Conservation (phyloP, 805 yeast species). For the Maudiozyma turicensis region DNA sequence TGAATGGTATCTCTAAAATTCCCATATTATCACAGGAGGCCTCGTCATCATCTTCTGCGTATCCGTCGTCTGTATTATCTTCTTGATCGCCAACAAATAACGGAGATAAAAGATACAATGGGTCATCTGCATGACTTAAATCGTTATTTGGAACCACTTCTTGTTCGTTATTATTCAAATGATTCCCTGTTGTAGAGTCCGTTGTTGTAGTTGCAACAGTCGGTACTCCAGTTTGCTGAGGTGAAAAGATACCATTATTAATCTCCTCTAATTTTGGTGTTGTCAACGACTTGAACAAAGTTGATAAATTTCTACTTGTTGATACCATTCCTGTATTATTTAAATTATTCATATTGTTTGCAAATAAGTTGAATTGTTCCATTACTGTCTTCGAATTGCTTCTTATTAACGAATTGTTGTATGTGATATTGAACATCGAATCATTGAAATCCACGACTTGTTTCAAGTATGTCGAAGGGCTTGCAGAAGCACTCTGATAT, state of each 20-base stretch:
- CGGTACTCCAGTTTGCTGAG: neutral
- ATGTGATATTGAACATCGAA: neutral
- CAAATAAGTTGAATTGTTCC: constrained; percentile 24
- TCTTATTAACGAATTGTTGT: constrained; percentile 7
- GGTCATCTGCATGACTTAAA: neutral
- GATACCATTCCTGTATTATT: neutral
- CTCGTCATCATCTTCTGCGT: constrained; percentile 27
- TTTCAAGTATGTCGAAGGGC: constrained; percentile 1
- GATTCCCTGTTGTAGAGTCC: neutral
- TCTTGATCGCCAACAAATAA: constrained; percentile 1
- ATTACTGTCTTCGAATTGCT: constrained; percentile 18
- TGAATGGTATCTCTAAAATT: constrained; percentile 24
- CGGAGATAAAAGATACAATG: constrained; percentile 2
- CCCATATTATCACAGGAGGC: constrained; percentile 15
- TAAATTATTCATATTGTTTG: neutral
- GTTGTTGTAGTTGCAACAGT: neutral
- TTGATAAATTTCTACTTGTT: constrained; percentile 2
- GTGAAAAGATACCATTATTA: constrained; percentile 1
- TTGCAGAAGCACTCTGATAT: neutral
- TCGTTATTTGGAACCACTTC: neutral
- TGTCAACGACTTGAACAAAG: constrained; percentile 1
- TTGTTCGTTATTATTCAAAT: neutral
- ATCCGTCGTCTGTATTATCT: constrained; percentile 24
- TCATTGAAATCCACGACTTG: constrained; percentile 1
- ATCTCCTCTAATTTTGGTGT: constrained; percentile 3